Conservation (phyloP, 805 yeast species). For the Metschnikowia anglica region DNA sequence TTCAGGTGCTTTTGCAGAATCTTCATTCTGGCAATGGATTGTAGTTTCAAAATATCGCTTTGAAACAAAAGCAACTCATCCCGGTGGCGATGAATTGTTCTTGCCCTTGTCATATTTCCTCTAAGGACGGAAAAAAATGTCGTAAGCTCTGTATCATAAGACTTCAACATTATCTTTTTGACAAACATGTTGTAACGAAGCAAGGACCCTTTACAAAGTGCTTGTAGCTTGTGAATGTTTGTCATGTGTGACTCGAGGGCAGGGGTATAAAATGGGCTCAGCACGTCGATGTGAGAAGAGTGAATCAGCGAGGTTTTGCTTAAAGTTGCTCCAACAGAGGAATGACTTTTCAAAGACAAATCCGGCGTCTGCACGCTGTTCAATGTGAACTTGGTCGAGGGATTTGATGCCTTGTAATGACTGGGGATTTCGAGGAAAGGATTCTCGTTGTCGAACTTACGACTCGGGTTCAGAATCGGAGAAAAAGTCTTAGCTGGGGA, state of each 20-base stretch:
- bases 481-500: conserved; percentile 1
- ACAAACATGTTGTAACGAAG: conserved; percentile 64
- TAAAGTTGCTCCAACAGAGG: not conserved
- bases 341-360: conserved; percentile 1
- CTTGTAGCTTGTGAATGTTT: conserved; percentile 56
- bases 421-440: conserved; percentile 9
- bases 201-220: conserved; percentile 67
- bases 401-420: not conserved
- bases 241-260: conserved; percentile 5
- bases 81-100: conserved; percentile 35
- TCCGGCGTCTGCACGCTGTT: conserved; percentile 10
- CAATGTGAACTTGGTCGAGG: conserved; percentile 4
- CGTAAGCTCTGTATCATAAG: conserved; percentile 52
- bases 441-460: conserved; percentile 2
- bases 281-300: not conserved
- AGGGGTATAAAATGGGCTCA: conserved; percentile 1
- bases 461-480: not conserved
- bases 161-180: conserved; percentile 56
- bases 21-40: conserved; percentile 37
- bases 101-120: conserved; percentile 42
- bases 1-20: conserved; percentile 11
- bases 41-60: conserved; percentile 38
- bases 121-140: conserved; percentile 51
- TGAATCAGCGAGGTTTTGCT: too few species aligned
- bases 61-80: conserved; percentile 31